Conservation (phyloP, 208 protist genomes). For the Trypanosomatidae sp. region DNA sequence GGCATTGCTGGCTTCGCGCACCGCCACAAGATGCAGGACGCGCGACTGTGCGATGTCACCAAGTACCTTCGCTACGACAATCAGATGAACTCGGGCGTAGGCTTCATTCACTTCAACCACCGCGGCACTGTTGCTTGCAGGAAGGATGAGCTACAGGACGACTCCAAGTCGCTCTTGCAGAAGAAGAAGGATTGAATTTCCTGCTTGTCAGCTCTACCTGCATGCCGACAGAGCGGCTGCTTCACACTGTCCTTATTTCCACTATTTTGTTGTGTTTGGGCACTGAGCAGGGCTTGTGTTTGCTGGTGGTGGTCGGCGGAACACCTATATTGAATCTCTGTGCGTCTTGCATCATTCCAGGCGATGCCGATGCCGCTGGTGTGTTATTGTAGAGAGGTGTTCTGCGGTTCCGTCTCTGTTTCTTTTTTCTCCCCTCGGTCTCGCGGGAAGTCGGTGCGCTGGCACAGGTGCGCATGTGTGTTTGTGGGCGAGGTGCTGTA, state of each 20-base stretch:
- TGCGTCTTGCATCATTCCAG: not conserved
- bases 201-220: not conserved
- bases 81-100: constrained; percentile 59
- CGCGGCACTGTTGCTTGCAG: constrained; percentile 49
- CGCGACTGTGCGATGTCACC: constrained; percentile 63
- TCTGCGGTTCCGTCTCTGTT: not conserved
- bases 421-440: too few species aligned
- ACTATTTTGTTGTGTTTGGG: not conserved
- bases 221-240: not conserved
- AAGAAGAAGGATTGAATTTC: constrained; percentile 45
- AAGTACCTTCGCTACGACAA: constrained; percentile 66
- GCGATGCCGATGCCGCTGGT: not conserved
- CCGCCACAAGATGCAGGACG: constrained; percentile 39
- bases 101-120: constrained; percentile 90
- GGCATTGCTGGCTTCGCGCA: constrained; percentile 61
- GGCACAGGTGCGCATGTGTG: not conserved
- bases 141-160: constrained; percentile 28
- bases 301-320: not conserved
- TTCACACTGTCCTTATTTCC: not conserved
- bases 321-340: too few species aligned
- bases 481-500: not conserved
- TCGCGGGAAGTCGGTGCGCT: too few species aligned
- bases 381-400: not conserved
- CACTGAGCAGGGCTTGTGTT: not conserved
- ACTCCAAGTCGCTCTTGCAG: constrained; percentile 33